Conservation (phyloP, 345 rosid genomes). For the Noccaea bulbosa region DNA sequence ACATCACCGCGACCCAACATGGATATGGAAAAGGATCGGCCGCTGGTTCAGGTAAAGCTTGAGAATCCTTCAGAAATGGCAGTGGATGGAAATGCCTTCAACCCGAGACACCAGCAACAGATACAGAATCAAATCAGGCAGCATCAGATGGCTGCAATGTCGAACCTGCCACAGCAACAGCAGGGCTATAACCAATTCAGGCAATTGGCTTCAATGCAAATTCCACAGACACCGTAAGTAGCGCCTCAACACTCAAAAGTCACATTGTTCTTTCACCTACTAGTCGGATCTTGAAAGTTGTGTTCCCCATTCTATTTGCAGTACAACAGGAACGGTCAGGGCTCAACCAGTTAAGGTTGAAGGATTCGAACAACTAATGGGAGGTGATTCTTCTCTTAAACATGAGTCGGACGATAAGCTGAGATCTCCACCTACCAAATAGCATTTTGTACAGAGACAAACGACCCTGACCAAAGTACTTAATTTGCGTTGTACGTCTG, state of each 20-base stretch:
- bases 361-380: slow-evolving; percentile 93
- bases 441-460: slow-evolving; percentile 34
- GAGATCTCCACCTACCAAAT: slow-evolving; percentile 71
- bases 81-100: slow-evolving; percentile 64
- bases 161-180: slow-evolving; percentile 70
- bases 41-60: slow-evolving; percentile 75
- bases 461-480: slow-evolving; percentile 19
- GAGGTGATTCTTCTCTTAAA: slow-evolving; percentile 76
- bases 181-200: slow-evolving; percentile 67
- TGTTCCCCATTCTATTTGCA: slow-evolving; percentile 43
- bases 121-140: slow-evolving; percentile 69
- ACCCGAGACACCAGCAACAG: slow-evolving; percentile 60
- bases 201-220: slow-evolving; percentile 67
- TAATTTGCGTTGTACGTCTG: slow-evolving; percentile 15
- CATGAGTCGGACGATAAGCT: slow-evolving; percentile 81
- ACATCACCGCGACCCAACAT: slow-evolving; percentile 60
- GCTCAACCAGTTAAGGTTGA: slow-evolving; percentile 93
- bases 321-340: slow-evolving; percentile 66
- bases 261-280: slow-evolving; percentile 16
- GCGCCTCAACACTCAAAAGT: slow-evolving; percentile 19
- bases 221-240: slow-evolving; percentile 80
- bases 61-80: slow-evolving; percentile 74
- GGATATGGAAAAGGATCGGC: slow-evolving; percentile 78
- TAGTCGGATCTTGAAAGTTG: slow-evolving; percentile 24
- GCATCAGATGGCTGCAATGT: slow-evolving; percentile 69